A percentile compares a stretch with the other conserved stretches of the same genome.
phyloP scores from a whole-genome alignment of 371 early-diverging fungal species.

The Mortierella sp. region DNA sequence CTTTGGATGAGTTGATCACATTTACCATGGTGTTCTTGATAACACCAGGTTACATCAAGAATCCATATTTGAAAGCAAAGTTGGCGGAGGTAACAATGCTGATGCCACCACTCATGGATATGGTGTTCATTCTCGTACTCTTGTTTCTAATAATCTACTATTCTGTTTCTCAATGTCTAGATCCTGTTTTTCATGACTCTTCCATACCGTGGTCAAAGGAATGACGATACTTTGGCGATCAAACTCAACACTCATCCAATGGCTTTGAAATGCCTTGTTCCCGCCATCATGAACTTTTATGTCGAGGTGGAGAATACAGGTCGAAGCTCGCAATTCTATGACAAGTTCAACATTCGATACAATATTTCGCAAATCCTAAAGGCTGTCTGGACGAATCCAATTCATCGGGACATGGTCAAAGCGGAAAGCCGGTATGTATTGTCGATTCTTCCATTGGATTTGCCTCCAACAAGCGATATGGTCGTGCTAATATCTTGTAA shows the following conservation, averaged over 20 bases:
- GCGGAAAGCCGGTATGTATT: conserved; percentile 69
- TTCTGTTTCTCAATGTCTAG: conserved; percentile 43
- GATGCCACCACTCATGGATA: conserved; percentile 6
- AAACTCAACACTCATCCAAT: conserved; percentile 80
- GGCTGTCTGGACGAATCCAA: conserved; percentile 81
- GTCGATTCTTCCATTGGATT: not conserved
- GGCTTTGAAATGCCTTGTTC: conserved; percentile 78
- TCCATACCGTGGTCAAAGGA: conserved; percentile 50
- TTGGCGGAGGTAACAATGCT: conserved; percentile 86
- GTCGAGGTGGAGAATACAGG: conserved; percentile 97
- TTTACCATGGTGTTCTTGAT: conserved; percentile 85
- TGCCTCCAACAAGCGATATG: not conserved
- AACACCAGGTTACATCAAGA: conserved; percentile 84
- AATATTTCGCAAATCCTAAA: conserved; percentile 95
- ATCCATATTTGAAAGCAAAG: conserved; percentile 94
- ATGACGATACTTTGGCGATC: conserved; percentile 72
- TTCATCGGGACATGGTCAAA: conserved; percentile 66
- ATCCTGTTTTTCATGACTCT: conserved; percentile 81
- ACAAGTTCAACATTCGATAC: conserved; percentile 97
- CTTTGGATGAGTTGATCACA: conserved; percentile 77
- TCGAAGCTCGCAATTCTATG: conserved; percentile 92
- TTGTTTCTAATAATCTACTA: not conserved
- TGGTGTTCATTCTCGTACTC: not conserved
- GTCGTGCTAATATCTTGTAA: not conserved
- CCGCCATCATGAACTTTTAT: conserved; percentile 88